phyloP scores from a whole-genome alignment of 2,329 filamentous ascomycete species.

The Colletotrichum ledebouriae region DNA sequence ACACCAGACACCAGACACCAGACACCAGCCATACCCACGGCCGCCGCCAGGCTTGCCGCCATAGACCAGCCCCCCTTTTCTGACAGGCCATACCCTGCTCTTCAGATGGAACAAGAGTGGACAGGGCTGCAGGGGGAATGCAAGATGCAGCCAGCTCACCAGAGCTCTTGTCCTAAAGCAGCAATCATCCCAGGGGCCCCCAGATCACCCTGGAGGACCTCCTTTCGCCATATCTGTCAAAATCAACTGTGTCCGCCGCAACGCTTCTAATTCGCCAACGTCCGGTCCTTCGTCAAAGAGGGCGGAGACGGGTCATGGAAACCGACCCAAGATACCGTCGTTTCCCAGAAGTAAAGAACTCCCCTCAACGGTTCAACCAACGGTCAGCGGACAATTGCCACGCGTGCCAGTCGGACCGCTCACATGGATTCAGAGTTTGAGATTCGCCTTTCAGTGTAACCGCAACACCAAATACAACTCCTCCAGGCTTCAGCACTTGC shows the following conservation, averaged over 20 bases:
- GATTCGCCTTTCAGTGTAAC: neutral
- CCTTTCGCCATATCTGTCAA: constrained; percentile 25
- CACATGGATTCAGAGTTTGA: neutral
- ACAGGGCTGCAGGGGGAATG: constrained; percentile 38
- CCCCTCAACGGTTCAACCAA: neutral
- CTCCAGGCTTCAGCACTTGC: neutral
- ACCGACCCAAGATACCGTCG: constrained; percentile 24
- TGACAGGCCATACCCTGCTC: constrained; percentile 21
- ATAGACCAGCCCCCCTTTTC: constrained; percentile 13
- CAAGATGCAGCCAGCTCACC: constrained; percentile 34
- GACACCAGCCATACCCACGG: no score
- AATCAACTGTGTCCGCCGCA: constrained; percentile 8
- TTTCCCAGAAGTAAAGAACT: constrained; percentile 22
- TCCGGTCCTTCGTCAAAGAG: neutral
- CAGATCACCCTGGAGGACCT: neutral
- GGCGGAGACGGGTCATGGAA: constrained; percentile 11
- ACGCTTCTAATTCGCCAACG: constrained; percentile 1
- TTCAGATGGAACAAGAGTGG: constrained; percentile 13
- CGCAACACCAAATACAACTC: constrained; percentile 7
- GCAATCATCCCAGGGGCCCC: constrained; percentile 14
- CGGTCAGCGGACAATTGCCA: constrained; percentile 9
- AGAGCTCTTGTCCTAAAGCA: constrained; percentile 30
- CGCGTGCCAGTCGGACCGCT: constrained; percentile 20
- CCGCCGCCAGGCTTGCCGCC: neutral
- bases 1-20: no score